Evolutionary conservation across 441 rosid genomes (phyloP).

Genomic region (Raphanus hybrid): DNA sequence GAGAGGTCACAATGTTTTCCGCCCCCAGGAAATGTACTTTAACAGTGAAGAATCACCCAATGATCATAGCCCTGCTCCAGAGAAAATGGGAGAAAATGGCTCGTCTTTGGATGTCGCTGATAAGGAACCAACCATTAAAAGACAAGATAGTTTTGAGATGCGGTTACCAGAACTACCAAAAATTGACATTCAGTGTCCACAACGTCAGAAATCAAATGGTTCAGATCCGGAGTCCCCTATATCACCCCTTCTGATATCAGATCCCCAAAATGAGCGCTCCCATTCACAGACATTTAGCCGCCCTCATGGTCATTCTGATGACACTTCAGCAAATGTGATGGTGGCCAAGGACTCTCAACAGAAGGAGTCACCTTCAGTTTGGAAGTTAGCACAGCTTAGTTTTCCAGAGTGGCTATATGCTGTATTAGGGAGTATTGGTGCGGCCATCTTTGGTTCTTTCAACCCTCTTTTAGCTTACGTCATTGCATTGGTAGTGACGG

Average conservation of each 20-base stretch:
- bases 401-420: conserved; percentile 98
- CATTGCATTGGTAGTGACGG: conserved; percentile 50
- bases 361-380: conserved; percentile 80
- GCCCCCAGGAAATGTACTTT: conserved; percentile 62
- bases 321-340: conserved; percentile 55
- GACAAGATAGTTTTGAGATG: conserved; percentile 97
- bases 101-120: conserved; percentile 61
- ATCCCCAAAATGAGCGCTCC: conserved; percentile 98
- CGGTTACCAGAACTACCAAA: conserved; percentile 90
- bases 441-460: conserved; percentile 94
- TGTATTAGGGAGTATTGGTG: conserved; percentile 93
- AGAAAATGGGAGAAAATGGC: conserved; percentile 76
- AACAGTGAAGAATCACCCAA: conserved; percentile 76
- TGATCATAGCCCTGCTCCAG: conserved; percentile 72
- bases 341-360: conserved; percentile 59
- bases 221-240: conserved; percentile 99
- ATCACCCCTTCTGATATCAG: conserved; percentile 96
- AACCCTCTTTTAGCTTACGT: conserved; percentile 96
- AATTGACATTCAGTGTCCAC: conserved; percentile 78
- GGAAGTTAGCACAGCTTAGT: conserved; percentile 93
- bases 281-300: conserved; percentile 99
- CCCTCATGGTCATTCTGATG: conserved; percentile 84
- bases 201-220: conserved; percentile 70
- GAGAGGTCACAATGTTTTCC: conserved; percentile 11
- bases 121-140: conserved; percentile 78